Conservation (phyloP, 805 yeast genomes). For the Saturnispora silvae region DNA sequence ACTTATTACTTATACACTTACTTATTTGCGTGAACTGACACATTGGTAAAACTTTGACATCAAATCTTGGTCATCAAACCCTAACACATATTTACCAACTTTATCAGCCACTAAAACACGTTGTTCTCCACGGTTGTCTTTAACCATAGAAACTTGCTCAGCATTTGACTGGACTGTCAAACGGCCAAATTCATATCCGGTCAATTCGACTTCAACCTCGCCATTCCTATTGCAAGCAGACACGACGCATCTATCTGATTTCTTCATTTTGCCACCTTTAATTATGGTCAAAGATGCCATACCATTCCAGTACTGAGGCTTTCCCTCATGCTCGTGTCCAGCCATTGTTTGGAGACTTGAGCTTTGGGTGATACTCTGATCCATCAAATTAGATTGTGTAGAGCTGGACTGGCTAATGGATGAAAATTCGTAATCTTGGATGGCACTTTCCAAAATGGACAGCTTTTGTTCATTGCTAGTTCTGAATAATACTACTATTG, state of each 20-base stretch:
- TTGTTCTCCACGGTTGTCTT: not conserved
- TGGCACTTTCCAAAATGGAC: slow-evolving; percentile 2
- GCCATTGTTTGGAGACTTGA: too few relatives aligned
- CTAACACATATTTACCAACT: slow-evolving; percentile 6
- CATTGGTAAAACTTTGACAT: too few relatives aligned
- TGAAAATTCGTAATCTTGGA: slow-evolving; percentile 1
- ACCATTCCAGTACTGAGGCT: slow-evolving; percentile 6
- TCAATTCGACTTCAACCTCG: slow-evolving; percentile 7
- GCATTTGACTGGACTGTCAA: slow-evolving; percentile 3
- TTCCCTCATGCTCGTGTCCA: not conserved
- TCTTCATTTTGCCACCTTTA: slow-evolving; percentile 6
- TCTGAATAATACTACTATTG: slow-evolving; percentile 10
- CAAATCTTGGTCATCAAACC: too few relatives aligned
- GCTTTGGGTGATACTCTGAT: slow-evolving; percentile 3
- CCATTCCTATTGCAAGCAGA: slow-evolving; percentile 1
- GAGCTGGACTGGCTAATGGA: not conserved
- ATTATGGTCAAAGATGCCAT: slow-evolving; percentile 5
- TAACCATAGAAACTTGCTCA: slow-evolving; percentile 2
- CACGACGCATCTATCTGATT: slow-evolving; percentile 12
- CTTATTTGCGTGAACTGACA: too few relatives aligned
- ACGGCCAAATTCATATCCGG: slow-evolving; percentile 13
- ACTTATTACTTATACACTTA: too few relatives aligned
- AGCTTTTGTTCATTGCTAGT: slow-evolving; percentile 5
- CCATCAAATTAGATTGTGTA: slow-evolving; percentile 2
- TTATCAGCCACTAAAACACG: slow-evolving; percentile 4